Conservation (phyloP, 306 rosid genomes). For the Sicyos baderoa region DNA sequence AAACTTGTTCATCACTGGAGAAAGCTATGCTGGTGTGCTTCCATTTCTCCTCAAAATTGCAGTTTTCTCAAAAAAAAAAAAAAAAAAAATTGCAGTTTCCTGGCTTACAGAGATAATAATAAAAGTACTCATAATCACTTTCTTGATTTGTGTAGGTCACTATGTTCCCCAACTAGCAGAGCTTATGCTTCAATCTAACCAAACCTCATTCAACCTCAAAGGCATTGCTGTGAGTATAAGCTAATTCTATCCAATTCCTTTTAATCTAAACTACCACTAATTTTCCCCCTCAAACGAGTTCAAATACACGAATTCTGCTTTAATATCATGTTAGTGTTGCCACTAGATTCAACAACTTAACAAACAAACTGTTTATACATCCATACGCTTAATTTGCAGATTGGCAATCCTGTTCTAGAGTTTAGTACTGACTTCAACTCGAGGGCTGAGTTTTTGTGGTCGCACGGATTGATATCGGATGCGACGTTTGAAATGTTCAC, state of each 20-base stretch:
- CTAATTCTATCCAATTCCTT: neutral
- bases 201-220: conserved; percentile 35
- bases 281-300: neutral
- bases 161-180: conserved; percentile 56
- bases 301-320: neutral
- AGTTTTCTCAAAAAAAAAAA: too few species aligned
- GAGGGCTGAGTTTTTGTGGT: conserved; percentile 54
- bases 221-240: conserved; percentile 48
- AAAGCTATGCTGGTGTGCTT: conserved; percentile 41
- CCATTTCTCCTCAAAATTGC: neutral
- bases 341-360: neutral
- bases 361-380: neutral
- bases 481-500: conserved; percentile 44
- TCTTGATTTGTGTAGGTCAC: conserved; percentile 27
- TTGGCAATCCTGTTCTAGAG: conserved; percentile 54
- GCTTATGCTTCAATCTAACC: conserved; percentile 37
- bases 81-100: too few species aligned
- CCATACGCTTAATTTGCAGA: conserved; percentile 22
- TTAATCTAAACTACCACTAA: neutral
- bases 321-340: neutral
- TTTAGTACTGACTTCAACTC: conserved; percentile 48
- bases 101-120: too few species aligned
- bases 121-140: neutral
- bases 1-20: conserved; percentile 44
- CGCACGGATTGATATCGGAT: conserved; percentile 55